Conservation (phyloP, 768 basidiomycete species). For the Rhizopogon vulgaris region DNA sequence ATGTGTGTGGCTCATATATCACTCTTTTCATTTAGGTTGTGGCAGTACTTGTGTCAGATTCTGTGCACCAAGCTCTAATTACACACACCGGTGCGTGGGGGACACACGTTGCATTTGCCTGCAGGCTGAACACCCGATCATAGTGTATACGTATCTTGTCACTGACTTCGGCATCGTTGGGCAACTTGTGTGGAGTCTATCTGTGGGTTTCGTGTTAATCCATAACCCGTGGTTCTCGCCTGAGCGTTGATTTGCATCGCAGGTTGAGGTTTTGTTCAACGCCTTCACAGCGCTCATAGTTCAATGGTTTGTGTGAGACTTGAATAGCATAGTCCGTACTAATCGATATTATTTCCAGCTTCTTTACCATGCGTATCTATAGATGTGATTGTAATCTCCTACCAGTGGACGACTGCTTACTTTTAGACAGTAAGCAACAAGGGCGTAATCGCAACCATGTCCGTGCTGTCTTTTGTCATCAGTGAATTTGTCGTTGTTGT, state of each 20-base stretch:
- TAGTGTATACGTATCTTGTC: conserved; percentile 45
- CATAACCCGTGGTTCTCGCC: conserved; percentile 16
- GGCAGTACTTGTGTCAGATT: conserved; percentile 44
- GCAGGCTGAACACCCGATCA: background rate
- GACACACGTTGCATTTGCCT: background rate
- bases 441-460: conserved; percentile 28
- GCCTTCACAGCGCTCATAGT: conserved; percentile 43
- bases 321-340: background rate
- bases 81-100: conserved; percentile 39
- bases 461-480: conserved; percentile 29
- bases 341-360: conserved; percentile 28
- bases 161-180: conserved; percentile 34
- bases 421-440: conserved; percentile 42
- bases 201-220: conserved; percentile 20
- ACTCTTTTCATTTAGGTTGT: conserved; percentile 32
- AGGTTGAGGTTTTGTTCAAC: conserved; percentile 48
- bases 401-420: background rate
- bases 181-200: conserved; percentile 32
- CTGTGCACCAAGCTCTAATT: conserved; percentile 47
- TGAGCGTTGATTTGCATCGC: conserved; percentile 4
- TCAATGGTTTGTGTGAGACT: conserved; percentile 22
- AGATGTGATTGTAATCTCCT: conserved; percentile 30
- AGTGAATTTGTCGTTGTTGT: conserved; percentile 28
- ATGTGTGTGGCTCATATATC: conserved; percentile 7
- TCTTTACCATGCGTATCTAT: conserved; percentile 46